phyloP scores from a whole-genome alignment of 2,329 filamentous ascomycete genomes.

The Albifimbria verrucaria region DNA sequence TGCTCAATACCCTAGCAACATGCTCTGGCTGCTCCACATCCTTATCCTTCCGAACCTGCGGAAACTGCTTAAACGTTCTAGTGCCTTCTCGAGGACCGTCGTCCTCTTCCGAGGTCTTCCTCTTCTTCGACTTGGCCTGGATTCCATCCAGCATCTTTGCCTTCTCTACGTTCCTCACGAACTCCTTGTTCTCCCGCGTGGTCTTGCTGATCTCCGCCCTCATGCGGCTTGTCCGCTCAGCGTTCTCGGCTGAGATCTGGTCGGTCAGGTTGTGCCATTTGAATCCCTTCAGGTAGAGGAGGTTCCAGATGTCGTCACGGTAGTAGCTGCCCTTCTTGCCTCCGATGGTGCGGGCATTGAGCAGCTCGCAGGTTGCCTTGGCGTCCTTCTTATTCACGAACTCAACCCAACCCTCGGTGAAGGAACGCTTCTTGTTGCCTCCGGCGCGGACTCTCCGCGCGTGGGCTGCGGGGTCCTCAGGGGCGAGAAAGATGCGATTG shows the following conservation, averaged over 20 bases:
- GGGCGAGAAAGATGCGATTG: conserved; percentile 75
- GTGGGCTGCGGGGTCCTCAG: conserved; percentile 67
- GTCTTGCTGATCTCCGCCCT: conserved; percentile 73
- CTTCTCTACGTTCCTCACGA: conserved; percentile 74
- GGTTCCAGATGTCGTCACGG: conserved; percentile 82
- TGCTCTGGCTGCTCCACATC: conserved; percentile 47
- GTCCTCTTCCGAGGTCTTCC: conserved; percentile 19
- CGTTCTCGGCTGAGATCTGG: conserved; percentile 78
- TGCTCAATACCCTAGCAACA: conserved; percentile 59
- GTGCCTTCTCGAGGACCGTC: conserved; percentile 18
- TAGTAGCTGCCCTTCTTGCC: conserved; percentile 83
- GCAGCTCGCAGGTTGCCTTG: conserved; percentile 68
- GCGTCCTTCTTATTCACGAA: conserved; percentile 74
- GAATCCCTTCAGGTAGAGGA: conserved; percentile 78
- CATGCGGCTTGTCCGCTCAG: conserved; percentile 72
- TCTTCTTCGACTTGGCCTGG: conserved; percentile 50
- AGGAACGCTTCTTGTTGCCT: conserved; percentile 81
- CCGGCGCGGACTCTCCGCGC: conserved; percentile 65
- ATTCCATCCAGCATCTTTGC: conserved; percentile 78
- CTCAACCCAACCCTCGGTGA: conserved; percentile 83
- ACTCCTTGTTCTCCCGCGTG: conserved; percentile 76
- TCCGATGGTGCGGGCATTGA: conserved; percentile 76
- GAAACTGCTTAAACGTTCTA: conserved; percentile 64
- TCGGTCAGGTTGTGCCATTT: conserved; percentile 76
- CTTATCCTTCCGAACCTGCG: conserved; percentile 50